A percentile compares a stretch with the other conserved stretches of the same genome.
phyloP scores from a whole-genome alignment of 2,329 filamentous ascomycete species.

The Clarireedia sp. region DNA sequence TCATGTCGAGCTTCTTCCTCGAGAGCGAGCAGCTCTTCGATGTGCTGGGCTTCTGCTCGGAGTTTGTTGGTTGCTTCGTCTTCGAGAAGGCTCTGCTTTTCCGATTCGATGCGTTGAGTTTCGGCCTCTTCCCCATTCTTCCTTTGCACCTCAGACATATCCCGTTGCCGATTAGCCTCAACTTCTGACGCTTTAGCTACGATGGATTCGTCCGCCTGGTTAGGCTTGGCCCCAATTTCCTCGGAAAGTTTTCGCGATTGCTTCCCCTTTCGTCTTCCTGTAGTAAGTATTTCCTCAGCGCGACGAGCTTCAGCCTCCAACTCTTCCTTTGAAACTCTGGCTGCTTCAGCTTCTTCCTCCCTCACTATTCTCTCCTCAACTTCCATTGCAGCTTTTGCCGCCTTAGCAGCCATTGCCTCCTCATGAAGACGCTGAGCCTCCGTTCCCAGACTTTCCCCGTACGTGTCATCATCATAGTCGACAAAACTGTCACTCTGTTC shows the following conservation, averaged over 20 bases:
- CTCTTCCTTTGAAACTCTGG: not conserved
- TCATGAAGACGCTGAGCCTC: slow-evolving; percentile 12
- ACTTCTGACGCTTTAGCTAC: not conserved
- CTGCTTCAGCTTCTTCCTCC: not conserved
- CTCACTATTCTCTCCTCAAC: not conserved
- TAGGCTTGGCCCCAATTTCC: too few relatives aligned
- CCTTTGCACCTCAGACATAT: not conserved
- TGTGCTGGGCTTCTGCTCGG: not conserved
- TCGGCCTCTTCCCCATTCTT: not conserved
- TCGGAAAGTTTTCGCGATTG: not conserved
- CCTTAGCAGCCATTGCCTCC: slow-evolving; percentile 7
- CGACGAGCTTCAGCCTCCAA: not conserved
- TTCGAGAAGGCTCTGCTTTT: not conserved
- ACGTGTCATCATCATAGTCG: slow-evolving; percentile 18
- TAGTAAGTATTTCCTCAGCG: too few relatives aligned
- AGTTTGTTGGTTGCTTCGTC: not conserved
- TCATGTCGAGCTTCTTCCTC: not conserved
- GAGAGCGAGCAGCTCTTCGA: not conserved
- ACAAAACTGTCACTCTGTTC: slow-evolving; percentile 17
- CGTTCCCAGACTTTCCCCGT: slow-evolving; percentile 4
- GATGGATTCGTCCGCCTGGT: too few relatives aligned
- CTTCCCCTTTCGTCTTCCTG: not conserved
- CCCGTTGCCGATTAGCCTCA: not conserved
- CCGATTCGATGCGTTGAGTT: not conserved
- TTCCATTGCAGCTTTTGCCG: slow-evolving; percentile 5